Base-by-base conservation (phyloP, 2,329 filamentous ascomycete species). In the Lachnum nothofagi region DNA sequence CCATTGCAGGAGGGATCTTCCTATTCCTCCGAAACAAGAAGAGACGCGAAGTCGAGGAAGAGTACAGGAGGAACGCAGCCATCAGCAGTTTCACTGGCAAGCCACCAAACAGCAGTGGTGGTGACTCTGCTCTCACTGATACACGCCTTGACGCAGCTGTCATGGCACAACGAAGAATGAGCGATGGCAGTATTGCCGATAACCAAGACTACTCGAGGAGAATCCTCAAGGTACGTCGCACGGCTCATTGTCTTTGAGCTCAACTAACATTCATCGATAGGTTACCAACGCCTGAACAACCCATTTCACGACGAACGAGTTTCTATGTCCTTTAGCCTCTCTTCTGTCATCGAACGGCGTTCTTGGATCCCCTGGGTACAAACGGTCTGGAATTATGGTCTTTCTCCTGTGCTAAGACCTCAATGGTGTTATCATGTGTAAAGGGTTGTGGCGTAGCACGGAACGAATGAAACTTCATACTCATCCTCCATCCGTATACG, bases 201-300 rank as follows among this genome's bases (percentile, higher is more conserved):
- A 94, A 96, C 70, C 83, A 95, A 70, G 91, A 97, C 68, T 97
- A 95, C 72, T 96, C 91, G 55, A 83, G 91, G 72, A 86, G 88
- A 72, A 96, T 97, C 70, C 79, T 97, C 65, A 88, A 94, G 82
- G 91, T 95, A 78, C 58, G 80, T 72, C 39, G 56, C 65, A 56
- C 62, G 54, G 19, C 3, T 16, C 31, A 31, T 6, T 10, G 34
- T 19, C 9, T 19, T 1, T 37, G n/a, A n/a, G n/a, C n/a, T n/a
- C n/a, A n/a, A n/a, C n/a, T n/a, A n/a, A n/a, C n/a, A n/a, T n/a
- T n/a, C n/a, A n/a, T n/a, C n/a, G n/a, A 9, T 37, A 80, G 77
- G 78, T 80, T 52, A 80, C 77, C 68, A 80, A 81, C 62, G 78
- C 77, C 68, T 81, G 69, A 79, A 22, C 19, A 64, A 60, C 52